Conservation (phyloP, 192 early-diverging fungal species). For the Borealophlyctis nickersoniae region DNA sequence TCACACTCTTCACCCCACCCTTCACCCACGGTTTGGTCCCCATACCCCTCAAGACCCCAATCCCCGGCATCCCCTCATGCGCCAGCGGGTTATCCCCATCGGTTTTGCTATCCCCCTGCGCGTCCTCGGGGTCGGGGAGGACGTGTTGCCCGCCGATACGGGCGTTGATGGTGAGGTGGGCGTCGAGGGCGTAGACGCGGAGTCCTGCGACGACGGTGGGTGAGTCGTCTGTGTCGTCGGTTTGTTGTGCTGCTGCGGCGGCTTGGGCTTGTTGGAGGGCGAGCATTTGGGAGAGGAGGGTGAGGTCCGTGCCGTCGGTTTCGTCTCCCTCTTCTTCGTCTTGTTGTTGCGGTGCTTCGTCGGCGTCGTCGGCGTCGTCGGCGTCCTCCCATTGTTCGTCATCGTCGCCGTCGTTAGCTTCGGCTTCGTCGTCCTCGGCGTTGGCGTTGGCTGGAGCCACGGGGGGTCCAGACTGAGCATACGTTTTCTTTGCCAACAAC, state of each 20-base stretch:
- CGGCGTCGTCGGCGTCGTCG: background rate
- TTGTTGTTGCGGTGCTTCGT: background rate
- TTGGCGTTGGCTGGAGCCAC: background rate
- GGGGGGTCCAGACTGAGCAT: background rate
- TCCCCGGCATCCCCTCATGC: too few relatives aligned
- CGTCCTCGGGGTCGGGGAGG: background rate
- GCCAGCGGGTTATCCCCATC: background rate
- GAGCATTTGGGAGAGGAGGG: too few relatives aligned
- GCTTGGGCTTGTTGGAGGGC: background rate
- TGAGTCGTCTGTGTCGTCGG: background rate
- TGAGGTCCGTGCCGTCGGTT: too few relatives aligned
- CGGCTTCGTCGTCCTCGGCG: constrained; percentile 1
- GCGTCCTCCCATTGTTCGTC: background rate
- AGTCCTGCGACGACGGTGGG: background rate
- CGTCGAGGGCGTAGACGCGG: background rate
- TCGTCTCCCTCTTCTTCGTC: background rate
- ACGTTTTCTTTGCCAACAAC: background rate
- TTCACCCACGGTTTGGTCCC: too few relatives aligned
- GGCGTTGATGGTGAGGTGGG: background rate
- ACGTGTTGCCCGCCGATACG: background rate
- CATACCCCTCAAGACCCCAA: too few relatives aligned
- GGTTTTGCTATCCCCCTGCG: background rate
- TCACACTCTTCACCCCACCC: too few relatives aligned
- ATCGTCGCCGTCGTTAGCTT: background rate
- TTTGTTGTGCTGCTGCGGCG: background rate